phyloP scores from a whole-genome alignment of 176 grass and related monocot genomes.

The Chloris gayana region DNA sequence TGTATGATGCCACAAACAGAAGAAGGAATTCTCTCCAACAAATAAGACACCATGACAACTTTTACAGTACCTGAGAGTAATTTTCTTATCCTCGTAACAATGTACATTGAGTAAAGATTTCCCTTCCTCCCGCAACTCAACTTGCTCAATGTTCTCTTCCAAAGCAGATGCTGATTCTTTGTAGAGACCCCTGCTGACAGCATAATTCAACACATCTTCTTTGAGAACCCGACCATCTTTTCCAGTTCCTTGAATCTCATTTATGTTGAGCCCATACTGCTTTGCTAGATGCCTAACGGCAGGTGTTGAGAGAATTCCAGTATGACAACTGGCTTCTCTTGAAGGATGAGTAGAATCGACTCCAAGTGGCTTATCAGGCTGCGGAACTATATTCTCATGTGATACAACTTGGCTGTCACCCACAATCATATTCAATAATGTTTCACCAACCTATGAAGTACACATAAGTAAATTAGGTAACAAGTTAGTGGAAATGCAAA shows the following conservation, averaged over 20 bases:
- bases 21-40: too few relatives aligned
- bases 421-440: conserved; percentile 81
- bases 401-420: conserved; percentile 49
- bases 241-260: conserved; percentile 75
- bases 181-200: conserved; percentile 55
- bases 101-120: conserved; percentile 28
- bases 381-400: conserved; percentile 43
- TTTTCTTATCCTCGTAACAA: conserved; percentile 64
- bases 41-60: conserved; percentile 6
- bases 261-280: conserved; percentile 65
- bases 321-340: conserved; percentile 26
- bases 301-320: conserved; percentile 72
- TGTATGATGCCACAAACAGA: background rate
- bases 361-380: conserved; percentile 28
- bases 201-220: conserved; percentile 88
- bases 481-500: conserved; percentile 9
- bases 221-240: conserved; percentile 79
- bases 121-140: conserved; percentile 46
- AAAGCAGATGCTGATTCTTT: conserved; percentile 39
- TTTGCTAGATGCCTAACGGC: conserved; percentile 81
- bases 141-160: conserved; percentile 27
- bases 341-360: conserved; percentile 37
- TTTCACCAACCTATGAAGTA: conserved; percentile 83
- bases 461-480: conserved; percentile 20
- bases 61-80: conserved; percentile 73